Base-by-base conservation (phyloP, 768 basidiomycete genomes). In the Tulasnella sp. region DNA sequence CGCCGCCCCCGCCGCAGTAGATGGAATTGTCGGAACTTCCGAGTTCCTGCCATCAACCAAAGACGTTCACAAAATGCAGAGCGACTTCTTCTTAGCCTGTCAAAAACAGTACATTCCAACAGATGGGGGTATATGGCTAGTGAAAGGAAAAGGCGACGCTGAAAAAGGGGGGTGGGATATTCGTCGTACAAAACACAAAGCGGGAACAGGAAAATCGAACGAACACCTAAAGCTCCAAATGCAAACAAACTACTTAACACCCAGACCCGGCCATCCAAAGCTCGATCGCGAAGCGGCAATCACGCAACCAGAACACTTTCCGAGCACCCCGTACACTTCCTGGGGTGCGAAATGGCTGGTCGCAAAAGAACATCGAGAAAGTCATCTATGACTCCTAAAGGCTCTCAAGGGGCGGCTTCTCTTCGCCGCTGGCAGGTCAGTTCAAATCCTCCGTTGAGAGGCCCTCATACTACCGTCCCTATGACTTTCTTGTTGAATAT, bases 21-120 rank as follows among this genome's bases (percentile, higher is more conserved):
- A 28, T 31, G 64, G 37, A 46, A 69, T 69, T 69, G 64, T 69
- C 64, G 64, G 64, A 69, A 69, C 37, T 37, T 69, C 64, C 64
- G 64, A 69, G 24, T 69, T 69, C 64, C 64, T 5, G 64, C 64
- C 64, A 69, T 69, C 31, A 28, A 37, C 64, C 12, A 69, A 37
- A 1, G 64, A 31, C 9, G 34, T 31, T 37, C 64, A 37, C 64
- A 37, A 69, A 31, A 6, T 37, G 64, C 64, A 28, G 31, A 37
- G 24, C 64, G 28, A 69, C 64, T 69, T 69, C 64, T 37, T 28
- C 24, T 22, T n/a, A 7, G 54, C 54, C 64, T 34, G 1, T 69
- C 18, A 22, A 69, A 69, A 69, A 0, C 6, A 31, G 12, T 69
- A 37, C 28, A 31, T 69, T 69, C 18, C 5, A 69, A 69, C 28